phyloP scores from a whole-genome alignment of 2,329 filamentous ascomycete genomes.

The Pseudocercospora fijiensis region DNA sequence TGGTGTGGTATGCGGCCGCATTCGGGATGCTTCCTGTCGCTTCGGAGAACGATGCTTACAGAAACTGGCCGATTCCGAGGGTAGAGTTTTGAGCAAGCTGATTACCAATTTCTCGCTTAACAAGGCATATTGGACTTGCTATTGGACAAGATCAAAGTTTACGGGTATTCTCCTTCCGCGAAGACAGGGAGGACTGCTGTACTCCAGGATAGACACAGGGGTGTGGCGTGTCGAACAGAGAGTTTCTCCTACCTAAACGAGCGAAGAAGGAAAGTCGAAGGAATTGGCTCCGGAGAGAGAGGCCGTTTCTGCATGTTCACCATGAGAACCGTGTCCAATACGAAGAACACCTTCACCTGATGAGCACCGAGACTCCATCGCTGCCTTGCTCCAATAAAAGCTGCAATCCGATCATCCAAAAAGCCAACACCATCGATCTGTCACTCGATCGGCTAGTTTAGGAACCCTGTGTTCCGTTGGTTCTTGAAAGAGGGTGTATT shows the following conservation, averaged over 20 bases:
- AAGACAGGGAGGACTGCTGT: too few species aligned
- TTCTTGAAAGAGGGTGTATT: too few species aligned
- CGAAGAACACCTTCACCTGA: neutral
- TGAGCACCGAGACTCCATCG: constrained; percentile 4
- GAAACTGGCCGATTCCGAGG: too few species aligned
- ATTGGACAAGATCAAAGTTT: too few species aligned
- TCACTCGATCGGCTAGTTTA: too few species aligned
- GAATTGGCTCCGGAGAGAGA: neutral
- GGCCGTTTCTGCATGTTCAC: neutral
- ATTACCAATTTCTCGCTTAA: too few species aligned
- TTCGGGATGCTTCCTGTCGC: neutral
- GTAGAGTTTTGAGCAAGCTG: too few species aligned
- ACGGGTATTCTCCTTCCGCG: too few species aligned
- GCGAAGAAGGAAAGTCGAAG: neutral
- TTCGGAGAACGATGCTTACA: neutral
- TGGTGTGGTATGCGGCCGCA: neutral
- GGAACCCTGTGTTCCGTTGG: too few species aligned
- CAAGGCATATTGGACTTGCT: too few species aligned
- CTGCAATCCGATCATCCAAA: neutral
- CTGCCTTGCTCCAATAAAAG: neutral
- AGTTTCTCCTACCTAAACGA: too few species aligned
- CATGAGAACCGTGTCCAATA: neutral
- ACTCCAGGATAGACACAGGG: neutral
- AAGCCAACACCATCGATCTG: constrained; percentile 14
- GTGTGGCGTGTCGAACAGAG: neutral